Percentiles rank a stretch among this genome's conserved stretches.
These are phyloP conservation scores for Candida sp. DNA, from an alignment of 1,139 yeast species.

Conservation along the genomic window DNA sequence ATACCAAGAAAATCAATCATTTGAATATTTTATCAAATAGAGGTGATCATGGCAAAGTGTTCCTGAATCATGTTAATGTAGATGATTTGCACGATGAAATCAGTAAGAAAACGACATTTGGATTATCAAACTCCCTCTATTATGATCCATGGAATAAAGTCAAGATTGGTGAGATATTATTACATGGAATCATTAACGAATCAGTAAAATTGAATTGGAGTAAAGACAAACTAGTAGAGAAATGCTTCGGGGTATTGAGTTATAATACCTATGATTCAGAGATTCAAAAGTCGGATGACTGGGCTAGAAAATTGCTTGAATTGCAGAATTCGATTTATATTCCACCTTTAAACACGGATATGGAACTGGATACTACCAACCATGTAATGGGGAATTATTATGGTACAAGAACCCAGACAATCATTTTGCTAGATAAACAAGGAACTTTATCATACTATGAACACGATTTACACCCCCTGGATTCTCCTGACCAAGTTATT, in stretches of 20 bases:
- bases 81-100: constrained; percentile 13
- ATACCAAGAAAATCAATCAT: constrained; percentile 24
- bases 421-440: constrained; percentile 54
- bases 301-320: constrained; percentile 32
- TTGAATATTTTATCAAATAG: constrained; percentile 52
- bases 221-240: constrained; percentile 44
- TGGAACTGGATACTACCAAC: constrained; percentile 9
- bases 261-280: constrained; percentile 36
- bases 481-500: constrained; percentile 11
- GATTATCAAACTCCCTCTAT: constrained; percentile 63
- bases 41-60: constrained; percentile 37
- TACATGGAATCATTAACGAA: constrained; percentile 35
- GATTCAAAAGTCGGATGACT: constrained; percentile 17
- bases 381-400: constrained; percentile 50
- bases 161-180: constrained; percentile 41
- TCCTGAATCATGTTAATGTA: constrained; percentile 9
- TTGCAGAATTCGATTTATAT: constrained; percentile 65
- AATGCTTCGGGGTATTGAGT: constrained; percentile 54
- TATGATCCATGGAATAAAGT: constrained; percentile 76
- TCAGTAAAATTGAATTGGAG: constrained; percentile 18
- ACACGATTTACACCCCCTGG: constrained; percentile 29
- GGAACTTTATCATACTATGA: constrained; percentile 44
- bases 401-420: constrained; percentile 91
- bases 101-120: constrained; percentile 31
- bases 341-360: constrained; percentile 50